Base-by-base conservation (phyloP, 805 yeast species). In the Barnettozyma siamensis region DNA sequence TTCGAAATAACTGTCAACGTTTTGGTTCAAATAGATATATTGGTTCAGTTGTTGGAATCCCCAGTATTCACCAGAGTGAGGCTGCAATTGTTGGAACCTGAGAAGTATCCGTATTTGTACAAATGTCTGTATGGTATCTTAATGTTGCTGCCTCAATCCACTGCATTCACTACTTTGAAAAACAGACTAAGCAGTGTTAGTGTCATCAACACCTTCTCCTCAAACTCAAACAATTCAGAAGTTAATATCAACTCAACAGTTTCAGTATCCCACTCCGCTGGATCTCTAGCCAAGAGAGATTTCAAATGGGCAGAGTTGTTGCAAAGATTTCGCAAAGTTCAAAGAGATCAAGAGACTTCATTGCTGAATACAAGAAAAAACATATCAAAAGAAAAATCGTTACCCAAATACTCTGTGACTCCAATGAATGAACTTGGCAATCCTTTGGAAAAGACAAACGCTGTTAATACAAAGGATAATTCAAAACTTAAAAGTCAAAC, bases 101-200 rank as follows among this genome's bases (percentile, higher is more conserved):
- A 81, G 36, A 76, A 74, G 47, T 74, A 84, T 57, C 95, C 94
- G 1, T 84, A 74, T 54, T 65, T 93, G 27, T 86, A 83, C 69
- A 87, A 88, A 57, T 85, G 96, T 40, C 71, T 93, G 24, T 93
- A 88, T 59, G 99, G 98, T 2, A 73, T 93, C 24, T 67, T 93
- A 44, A 93, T 93, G 99, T 71, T 93, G 5, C 63, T 93, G 37
- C 99, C 99, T 0, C 99, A 93, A 59, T 87, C 96, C 0, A 75
- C 86, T 11, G 95, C 98, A 0, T 93, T 87, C 58, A 78, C 75
- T n/a, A 78, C 85, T 0, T 69, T 93, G 48, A 83, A 83, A 49
- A 85, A 82, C 53, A 70, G 99, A 45, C 68, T 93, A 38, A 75
- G 55, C 40, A 64, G 69, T 48, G 65, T 65, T 20, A 66, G 75